Evolutionary conservation across 805 yeast genomes (phyloP).

Genomic region (Blastobotrys robertii): DNA sequence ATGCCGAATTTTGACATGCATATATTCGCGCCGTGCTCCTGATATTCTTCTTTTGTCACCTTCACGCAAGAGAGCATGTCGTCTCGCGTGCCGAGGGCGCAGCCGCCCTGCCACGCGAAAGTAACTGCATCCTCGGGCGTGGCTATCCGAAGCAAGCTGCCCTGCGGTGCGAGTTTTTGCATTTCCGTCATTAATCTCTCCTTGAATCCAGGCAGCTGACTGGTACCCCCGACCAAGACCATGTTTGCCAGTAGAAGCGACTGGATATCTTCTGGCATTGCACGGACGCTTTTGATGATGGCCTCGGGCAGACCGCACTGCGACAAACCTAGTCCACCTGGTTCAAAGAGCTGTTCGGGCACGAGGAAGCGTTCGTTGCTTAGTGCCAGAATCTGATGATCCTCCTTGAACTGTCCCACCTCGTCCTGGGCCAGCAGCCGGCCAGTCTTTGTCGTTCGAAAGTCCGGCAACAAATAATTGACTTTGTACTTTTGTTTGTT

Average conservation of each 20-base stretch:
- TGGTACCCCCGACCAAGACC: constrained; percentile 73
- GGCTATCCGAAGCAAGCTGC: constrained; percentile 21
- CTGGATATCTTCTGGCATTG: constrained; percentile 57
- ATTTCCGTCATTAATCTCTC: constrained; percentile 40
- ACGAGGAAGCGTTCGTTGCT: constrained; percentile 80
- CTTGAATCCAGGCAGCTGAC: constrained; percentile 58
- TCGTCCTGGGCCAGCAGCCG: constrained; percentile 36
- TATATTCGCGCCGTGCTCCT: constrained; percentile 69
- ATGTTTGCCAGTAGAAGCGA: constrained; percentile 77
- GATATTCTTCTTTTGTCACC: constrained; percentile 69
- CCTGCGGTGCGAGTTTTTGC: constrained; percentile 27
- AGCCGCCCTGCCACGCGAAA: constrained; percentile 53
- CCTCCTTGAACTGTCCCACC: constrained; percentile 24
- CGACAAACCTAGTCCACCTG: constrained; percentile 66
- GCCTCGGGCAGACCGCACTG: constrained; percentile 72
- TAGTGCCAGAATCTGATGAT: constrained; percentile 56
- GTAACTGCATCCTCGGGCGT: constrained; percentile 31
- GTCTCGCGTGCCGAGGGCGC: constrained; percentile 30
- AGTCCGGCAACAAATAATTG: constrained; percentile 76
- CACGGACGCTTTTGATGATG: constrained; percentile 55
- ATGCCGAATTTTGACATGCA: constrained; percentile 38
- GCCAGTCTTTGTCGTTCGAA: constrained; percentile 70
- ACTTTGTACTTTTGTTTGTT: constrained; percentile 24
- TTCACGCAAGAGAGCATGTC: constrained; percentile 38
- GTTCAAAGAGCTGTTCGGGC: constrained; percentile 82